A percentile compares a stretch with the other conserved stretches of the same genome.
These are phyloP conservation scores for Ogataea ganodermae DNA, from an alignment of 805 yeast species.

Conservation along the genomic window DNA sequence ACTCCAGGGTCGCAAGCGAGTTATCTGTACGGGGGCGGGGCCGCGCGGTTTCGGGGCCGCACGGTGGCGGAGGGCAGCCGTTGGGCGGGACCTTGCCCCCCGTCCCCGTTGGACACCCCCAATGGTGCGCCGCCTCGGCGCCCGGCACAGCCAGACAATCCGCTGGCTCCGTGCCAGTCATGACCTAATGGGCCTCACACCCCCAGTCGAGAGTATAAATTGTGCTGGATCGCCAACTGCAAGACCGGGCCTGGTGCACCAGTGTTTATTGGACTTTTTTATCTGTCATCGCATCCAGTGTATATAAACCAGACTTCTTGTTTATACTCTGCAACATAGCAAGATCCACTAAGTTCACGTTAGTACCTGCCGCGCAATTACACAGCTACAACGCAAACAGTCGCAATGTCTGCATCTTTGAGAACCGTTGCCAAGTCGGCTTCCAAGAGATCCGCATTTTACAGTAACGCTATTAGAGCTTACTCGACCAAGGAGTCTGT, in stretches of 20 bases:
- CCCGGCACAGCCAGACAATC: conserved; percentile 5
- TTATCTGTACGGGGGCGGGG: neutral
- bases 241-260: neutral
- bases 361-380: neutral
- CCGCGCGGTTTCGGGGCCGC: neutral
- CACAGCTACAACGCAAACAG: neutral
- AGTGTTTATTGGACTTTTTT: neutral
- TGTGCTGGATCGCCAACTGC: conserved; percentile 1
- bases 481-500: conserved; percentile 43
- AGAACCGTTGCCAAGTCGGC: conserved; percentile 35
- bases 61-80: conserved; percentile 1
- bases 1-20: conserved; percentile 15
- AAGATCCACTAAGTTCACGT: neutral
- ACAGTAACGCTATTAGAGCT: conserved; percentile 32
- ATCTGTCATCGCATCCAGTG: conserved; percentile 4
- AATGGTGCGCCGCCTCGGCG: conserved; percentile 1
- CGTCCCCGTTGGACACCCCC: neutral
- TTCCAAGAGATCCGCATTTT: conserved; percentile 25
- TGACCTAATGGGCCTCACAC: neutral
- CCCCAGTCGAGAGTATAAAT: conserved; percentile 3
- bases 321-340: conserved; percentile 4
- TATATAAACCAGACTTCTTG: conserved; percentile 4
- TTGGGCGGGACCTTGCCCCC: neutral
- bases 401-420: conserved; percentile 15
- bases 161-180: neutral